phyloP scores from a whole-genome alignment of 129 eudicot genomes.

The Tagetes erecta region DNA sequence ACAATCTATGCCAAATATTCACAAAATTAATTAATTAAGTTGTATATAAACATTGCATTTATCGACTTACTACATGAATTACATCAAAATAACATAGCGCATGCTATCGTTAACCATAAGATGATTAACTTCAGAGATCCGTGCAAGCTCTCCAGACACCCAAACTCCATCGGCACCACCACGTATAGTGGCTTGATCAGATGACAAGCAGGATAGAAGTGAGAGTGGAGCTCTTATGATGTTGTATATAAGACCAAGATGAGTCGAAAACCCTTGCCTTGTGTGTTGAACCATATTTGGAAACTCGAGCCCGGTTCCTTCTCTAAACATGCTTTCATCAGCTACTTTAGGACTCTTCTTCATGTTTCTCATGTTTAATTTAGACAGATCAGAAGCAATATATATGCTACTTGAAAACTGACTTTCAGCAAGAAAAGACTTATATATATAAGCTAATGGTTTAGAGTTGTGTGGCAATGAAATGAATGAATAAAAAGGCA shows the following conservation, averaged over 20 bases:
- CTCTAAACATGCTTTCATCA: conserved; percentile 59
- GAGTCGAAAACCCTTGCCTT: conserved; percentile 39
- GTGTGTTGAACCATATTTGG: conserved; percentile 33
- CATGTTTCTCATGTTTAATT: conserved; percentile 37
- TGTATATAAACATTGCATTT: neutral
- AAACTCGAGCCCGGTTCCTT: conserved; percentile 29
- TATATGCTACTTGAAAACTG: conserved; percentile 16
- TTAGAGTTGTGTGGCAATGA: conserved; percentile 28
- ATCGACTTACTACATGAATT: conserved; percentile 17
- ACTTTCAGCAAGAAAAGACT: neutral
- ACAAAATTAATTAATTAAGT: neutral
- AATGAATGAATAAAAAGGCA: conserved; percentile 24
- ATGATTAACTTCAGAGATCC: conserved; percentile 60
- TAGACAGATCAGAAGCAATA: conserved; percentile 16
- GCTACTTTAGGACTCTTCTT: conserved; percentile 67
- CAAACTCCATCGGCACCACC: conserved; percentile 62
- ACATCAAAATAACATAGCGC: conserved; percentile 78
- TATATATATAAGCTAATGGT: neutral
- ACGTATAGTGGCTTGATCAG: conserved; percentile 32
- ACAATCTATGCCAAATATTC: neutral
- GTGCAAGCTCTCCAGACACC: conserved; percentile 55
- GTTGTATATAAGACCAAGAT: conserved; percentile 37
- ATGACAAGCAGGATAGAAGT: conserved; percentile 53
- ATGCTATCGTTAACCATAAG: conserved; percentile 68
- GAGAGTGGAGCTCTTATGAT: conserved; percentile 52